A percentile compares a stretch with the other conserved stretches of the same genome.
These are phyloP conservation scores for Salix caprea DNA, from an alignment of 345 rosid species.

Conservation along the genomic window DNA sequence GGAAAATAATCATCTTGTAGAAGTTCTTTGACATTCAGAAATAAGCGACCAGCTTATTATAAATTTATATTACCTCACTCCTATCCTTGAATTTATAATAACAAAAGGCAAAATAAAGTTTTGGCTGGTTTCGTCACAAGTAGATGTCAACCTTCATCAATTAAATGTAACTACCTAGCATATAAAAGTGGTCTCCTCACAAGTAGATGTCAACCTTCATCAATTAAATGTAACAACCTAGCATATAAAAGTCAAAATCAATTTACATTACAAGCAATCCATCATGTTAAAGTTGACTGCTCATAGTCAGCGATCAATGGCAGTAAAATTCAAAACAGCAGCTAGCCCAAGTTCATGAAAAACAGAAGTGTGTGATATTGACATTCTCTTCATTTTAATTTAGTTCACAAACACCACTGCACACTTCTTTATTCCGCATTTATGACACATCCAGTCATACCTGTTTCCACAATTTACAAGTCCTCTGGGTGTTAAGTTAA, in stretches of 20 bases:
- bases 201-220: not conserved
- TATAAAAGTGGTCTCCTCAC: not conserved
- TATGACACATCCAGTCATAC: slow-evolving; percentile 10
- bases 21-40: slow-evolving; percentile 6
- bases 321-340: not conserved
- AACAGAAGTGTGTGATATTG: not conserved
- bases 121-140: not conserved
- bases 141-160: not conserved
- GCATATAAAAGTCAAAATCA: not conserved
- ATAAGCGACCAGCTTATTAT: not conserved
- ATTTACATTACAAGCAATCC: not conserved
- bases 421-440: not conserved
- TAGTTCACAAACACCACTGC: not conserved
- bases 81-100: not conserved
- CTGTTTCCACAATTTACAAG: slow-evolving; percentile 86
- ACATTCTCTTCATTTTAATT: not conserved
- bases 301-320: not conserved
- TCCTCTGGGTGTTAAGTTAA: slow-evolving; percentile 70
- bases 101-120: not conserved
- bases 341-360: not conserved
- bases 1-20: not conserved
- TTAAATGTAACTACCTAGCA: not conserved
- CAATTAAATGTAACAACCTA: not conserved
- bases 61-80: not conserved
- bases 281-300: not conserved